These are phyloP conservation scores for Penicillium psychrosexuale DNA, from an alignment of 2,329 filamentous ascomycete species.

Conservation along the genomic window DNA sequence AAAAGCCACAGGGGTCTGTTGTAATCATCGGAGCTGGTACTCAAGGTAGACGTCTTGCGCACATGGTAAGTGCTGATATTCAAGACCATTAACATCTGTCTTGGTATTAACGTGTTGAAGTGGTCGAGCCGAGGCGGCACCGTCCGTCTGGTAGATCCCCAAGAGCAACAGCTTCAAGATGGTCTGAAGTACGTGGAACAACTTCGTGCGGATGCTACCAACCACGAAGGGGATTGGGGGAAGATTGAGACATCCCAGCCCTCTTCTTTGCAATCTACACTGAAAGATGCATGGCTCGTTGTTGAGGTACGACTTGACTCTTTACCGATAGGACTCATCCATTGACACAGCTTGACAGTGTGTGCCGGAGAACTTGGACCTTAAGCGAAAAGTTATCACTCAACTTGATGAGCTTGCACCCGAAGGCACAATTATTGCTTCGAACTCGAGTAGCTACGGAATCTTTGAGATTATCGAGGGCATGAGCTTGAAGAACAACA, in stretches of 20 bases:
- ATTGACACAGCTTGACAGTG: slow-evolving; percentile 32
- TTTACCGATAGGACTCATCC: neutral
- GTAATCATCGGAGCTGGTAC: slow-evolving; percentile 32
- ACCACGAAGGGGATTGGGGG: slow-evolving; percentile 19
- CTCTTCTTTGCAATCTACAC: slow-evolving; percentile 19
- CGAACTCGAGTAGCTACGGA: slow-evolving; percentile 50
- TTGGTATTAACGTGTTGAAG: slow-evolving; percentile 12
- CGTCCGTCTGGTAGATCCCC: slow-evolving; percentile 32
- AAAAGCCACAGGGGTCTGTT: neutral
- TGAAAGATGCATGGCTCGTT: slow-evolving; percentile 35
- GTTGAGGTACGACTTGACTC: slow-evolving; percentile 31
- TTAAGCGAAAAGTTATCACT: slow-evolving; percentile 43
- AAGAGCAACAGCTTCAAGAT: slow-evolving; percentile 28
- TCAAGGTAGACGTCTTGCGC: slow-evolving; percentile 37
- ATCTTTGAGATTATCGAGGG: slow-evolving; percentile 45
- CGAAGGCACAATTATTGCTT: slow-evolving; percentile 42
- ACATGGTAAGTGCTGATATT: slow-evolving; percentile 29
- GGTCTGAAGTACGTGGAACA: slow-evolving; percentile 29
- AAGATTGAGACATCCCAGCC: slow-evolving; percentile 21
- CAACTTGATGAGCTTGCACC: slow-evolving; percentile 41
- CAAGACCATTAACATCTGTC: neutral
- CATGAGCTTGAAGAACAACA: slow-evolving; percentile 33
- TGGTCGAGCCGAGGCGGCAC: slow-evolving; percentile 35
- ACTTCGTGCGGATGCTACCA: slow-evolving; percentile 17
- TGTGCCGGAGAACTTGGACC: slow-evolving; percentile 43